Percentiles rank a stretch among this genome's conserved stretches.
Conservation (phyloP, 805 yeast species). For the Kodamaea kaohsiungensis region DNA sequence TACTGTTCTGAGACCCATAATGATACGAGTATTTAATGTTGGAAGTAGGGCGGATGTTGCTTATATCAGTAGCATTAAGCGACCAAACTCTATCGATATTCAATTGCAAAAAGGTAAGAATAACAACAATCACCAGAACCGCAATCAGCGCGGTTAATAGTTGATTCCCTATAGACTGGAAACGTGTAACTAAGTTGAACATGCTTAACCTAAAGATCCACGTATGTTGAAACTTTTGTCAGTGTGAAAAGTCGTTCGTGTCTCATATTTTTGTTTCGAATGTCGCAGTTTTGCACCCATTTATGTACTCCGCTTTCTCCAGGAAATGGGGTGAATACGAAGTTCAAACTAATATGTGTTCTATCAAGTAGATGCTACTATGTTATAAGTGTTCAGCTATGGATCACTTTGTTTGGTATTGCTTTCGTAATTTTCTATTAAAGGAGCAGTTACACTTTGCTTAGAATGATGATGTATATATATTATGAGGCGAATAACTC, state of each 20-base stretch:
- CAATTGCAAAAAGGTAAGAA: slow-evolving; percentile 52
- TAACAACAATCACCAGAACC: slow-evolving; percentile 48
- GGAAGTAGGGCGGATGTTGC: slow-evolving; percentile 39
- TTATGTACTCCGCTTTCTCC: not conserved
- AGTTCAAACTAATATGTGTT: too few relatives aligned
- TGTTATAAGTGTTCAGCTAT: too few relatives aligned
- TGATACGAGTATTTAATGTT: slow-evolving; percentile 55
- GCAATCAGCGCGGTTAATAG: slow-evolving; percentile 53
- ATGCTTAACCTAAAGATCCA: slow-evolving; percentile 15
- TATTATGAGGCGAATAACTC: not conserved
- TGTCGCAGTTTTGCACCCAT: slow-evolving; percentile 2
- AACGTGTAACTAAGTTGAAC: slow-evolving; percentile 37
- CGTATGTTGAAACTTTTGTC: slow-evolving; percentile 1
- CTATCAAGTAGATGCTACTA: too few relatives aligned
- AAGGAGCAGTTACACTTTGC: too few relatives aligned
- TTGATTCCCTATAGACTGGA: slow-evolving; percentile 54
- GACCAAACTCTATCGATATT: slow-evolving; percentile 45
- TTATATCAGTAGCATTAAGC: slow-evolving; percentile 36
- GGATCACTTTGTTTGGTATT: too few relatives aligned
- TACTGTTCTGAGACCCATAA: slow-evolving; percentile 66
- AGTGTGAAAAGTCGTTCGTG: not conserved
- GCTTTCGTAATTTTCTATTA: too few relatives aligned
- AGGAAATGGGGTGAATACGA: not conserved
- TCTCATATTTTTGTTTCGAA: not conserved
- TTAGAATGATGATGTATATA: too few relatives aligned